These are phyloP conservation scores for Biscutella laevigata DNA, from an alignment of 441 rosid genomes.

Conservation along the genomic window DNA sequence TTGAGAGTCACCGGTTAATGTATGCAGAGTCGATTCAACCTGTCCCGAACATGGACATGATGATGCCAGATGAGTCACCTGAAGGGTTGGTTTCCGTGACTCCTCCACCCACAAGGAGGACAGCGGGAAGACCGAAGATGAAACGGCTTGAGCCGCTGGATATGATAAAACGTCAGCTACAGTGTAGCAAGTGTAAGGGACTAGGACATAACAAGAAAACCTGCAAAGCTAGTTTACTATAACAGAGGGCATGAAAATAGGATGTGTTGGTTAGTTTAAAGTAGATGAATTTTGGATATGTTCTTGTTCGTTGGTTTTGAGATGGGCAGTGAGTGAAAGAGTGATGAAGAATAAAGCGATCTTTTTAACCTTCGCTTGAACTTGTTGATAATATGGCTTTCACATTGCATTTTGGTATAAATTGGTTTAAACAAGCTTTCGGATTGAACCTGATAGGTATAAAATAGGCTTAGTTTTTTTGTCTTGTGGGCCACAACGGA, in stretches of 20 bases:
- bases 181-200: constrained; percentile 77
- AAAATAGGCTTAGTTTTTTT: too few species aligned
- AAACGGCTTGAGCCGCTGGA: constrained; percentile 46
- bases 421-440: too few species aligned
- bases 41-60: constrained; percentile 51
- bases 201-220: constrained; percentile 70
- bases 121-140: constrained; percentile 59
- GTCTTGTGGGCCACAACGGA: too few species aligned
- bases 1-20: constrained; percentile 39
- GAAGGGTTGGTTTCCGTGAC: constrained; percentile 36
- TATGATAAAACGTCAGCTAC: constrained; percentile 55
- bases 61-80: constrained; percentile 28
- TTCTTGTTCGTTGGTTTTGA: too few species aligned
- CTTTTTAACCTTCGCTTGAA: not conserved
- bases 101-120: constrained; percentile 58
- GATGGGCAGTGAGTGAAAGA: too few species aligned
- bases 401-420: too few species aligned
- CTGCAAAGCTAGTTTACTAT: constrained; percentile 35
- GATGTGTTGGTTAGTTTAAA: constrained; percentile 14
- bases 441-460: too few species aligned
- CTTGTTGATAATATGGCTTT: not conserved
- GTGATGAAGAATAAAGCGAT: constrained; percentile 9
- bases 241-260: not conserved
- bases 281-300: constrained; percentile 21
- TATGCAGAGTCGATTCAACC: constrained; percentile 64